Conservation (phyloP, 2,329 filamentous ascomycete species). For the Xylariaceae sp. region DNA sequence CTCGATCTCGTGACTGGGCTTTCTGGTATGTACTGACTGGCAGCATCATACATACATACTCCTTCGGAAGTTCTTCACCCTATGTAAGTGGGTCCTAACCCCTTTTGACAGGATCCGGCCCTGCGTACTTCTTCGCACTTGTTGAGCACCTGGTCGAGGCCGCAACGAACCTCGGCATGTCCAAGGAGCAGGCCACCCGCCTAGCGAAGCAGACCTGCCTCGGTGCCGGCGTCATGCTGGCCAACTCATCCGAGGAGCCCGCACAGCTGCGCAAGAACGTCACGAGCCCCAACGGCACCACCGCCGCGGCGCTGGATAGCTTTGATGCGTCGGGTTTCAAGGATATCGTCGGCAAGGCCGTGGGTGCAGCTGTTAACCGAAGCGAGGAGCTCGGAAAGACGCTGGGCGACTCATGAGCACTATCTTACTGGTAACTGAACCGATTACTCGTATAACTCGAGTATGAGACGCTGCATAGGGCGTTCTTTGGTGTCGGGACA, state of each 20-base stretch:
- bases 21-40: slow-evolving; percentile 39
- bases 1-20: slow-evolving; percentile 46
- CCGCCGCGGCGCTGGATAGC: slow-evolving; percentile 43
- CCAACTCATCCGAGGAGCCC: slow-evolving; percentile 41
- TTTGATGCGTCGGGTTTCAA: slow-evolving; percentile 41
- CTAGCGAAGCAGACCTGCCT: slow-evolving; percentile 46
- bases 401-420: slow-evolving; percentile 19
- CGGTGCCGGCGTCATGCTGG: slow-evolving; percentile 47
- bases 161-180: slow-evolving; percentile 39
- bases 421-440: background rate
- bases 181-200: slow-evolving; percentile 43
- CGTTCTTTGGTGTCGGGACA: no score
- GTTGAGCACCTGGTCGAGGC: slow-evolving; percentile 45
- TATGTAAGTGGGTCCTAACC: no score
- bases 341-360: slow-evolving; percentile 40
- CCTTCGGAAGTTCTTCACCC: no score
- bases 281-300: slow-evolving; percentile 48
- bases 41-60: no score
- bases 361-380: slow-evolving; percentile 39
- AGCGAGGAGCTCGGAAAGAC: slow-evolving; percentile 40
- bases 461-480: no score
- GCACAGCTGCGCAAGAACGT: slow-evolving; percentile 45
- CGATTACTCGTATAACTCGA: no score
- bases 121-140: slow-evolving; percentile 49
- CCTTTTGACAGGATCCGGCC: slow-evolving; percentile 38